Percentiles rank a stretch among this genome's conserved stretches.
phyloP scores from a whole-genome alignment of 139 green algal genomes.

The Ettlia oleoabundans region DNA sequence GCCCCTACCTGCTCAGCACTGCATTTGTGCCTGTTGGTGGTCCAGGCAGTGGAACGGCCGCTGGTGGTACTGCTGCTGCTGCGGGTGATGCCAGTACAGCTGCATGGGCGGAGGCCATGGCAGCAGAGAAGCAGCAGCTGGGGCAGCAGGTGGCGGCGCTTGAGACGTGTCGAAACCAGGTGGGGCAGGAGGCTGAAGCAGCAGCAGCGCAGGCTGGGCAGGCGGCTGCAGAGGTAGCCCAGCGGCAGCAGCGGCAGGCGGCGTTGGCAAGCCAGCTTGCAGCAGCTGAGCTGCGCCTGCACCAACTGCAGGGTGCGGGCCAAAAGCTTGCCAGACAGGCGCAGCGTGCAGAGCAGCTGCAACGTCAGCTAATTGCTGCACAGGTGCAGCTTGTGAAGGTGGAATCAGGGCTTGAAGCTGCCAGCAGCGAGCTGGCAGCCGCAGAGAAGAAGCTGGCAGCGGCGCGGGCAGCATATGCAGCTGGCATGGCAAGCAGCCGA shows the following conservation, averaged over 20 bases:
- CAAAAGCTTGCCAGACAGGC: neutral
- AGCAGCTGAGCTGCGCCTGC: neutral
- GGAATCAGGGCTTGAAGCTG: neutral
- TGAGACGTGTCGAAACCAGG: neutral
- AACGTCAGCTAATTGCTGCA: neutral
- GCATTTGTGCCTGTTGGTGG: neutral
- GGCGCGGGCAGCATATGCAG: neutral
- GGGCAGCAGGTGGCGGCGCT: neutral
- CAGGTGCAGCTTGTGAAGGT: neutral
- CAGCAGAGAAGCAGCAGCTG: neutral
- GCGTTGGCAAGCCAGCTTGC: neutral
- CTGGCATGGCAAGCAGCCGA: neutral
- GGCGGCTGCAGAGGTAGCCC: neutral
- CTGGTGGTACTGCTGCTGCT: neutral
- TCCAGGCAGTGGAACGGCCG: too few relatives aligned
- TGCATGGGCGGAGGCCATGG: neutral
- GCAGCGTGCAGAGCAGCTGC: neutral
- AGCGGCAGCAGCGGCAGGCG: constrained; percentile 29
- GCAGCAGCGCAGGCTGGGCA: neutral
- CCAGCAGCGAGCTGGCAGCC: neutral
- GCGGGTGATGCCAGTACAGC: neutral
- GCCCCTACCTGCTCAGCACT: constrained; percentile 2
- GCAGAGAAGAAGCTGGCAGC: neutral
- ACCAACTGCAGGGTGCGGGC: constrained; percentile 24
- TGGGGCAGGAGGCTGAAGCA: neutral